Evolutionary conservation across 2,329 filamentous ascomycete genomes (phyloP).

Genomic region (Sporothrix mexicana): DNA sequence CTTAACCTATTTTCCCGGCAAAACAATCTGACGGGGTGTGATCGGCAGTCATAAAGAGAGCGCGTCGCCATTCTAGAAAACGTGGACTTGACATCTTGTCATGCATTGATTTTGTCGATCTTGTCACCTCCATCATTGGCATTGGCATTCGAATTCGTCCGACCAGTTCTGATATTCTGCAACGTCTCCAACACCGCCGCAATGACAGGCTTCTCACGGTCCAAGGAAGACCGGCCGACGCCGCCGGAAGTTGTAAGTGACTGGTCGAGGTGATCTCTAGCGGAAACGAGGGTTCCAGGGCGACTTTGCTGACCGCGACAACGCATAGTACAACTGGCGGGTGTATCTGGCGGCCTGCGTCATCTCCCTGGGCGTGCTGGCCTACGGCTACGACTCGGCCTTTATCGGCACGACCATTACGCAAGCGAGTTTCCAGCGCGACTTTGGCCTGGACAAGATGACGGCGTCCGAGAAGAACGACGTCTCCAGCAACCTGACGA

Average conservation of each 20-base stretch:
- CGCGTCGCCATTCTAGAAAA: no score
- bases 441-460: not conserved
- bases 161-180: not conserved
- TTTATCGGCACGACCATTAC: conserved; percentile 1
- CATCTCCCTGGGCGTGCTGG: not conserved
- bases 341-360: conserved; percentile 1
- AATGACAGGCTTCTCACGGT: not conserved
- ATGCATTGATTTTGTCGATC: not conserved
- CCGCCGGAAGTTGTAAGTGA: conserved; percentile 5
- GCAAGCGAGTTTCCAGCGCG: not conserved
- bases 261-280: not conserved
- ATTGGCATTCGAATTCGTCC: not conserved
- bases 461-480: not conserved
- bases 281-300: no score
- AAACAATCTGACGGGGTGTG: no score
- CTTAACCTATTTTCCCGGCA: no score
- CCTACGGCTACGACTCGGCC: conserved; percentile 8
- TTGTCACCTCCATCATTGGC: not conserved
- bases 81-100: not conserved
- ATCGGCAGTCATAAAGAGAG: no score
- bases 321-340: not conserved
- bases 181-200: not conserved
- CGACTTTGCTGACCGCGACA: not conserved
- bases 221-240: not conserved
- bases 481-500: conserved; percentile 1